Evolutionary conservation across 208 protist species (phyloP), one percentile per base, ranked within the genome.

Genomic region (Leishmania lainsoni): DNA sequence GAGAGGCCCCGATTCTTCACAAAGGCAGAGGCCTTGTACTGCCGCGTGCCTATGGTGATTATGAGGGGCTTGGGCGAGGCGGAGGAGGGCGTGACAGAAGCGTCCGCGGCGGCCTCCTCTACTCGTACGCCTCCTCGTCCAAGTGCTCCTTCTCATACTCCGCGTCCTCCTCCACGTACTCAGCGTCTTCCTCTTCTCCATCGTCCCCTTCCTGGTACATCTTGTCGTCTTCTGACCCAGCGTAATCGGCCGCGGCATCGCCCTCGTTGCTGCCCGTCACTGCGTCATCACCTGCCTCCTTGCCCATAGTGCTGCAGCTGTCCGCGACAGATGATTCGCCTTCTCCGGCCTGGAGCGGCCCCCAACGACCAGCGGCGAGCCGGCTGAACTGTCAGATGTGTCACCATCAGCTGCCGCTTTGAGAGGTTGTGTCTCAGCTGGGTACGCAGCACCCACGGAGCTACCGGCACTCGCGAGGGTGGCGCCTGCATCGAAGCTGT

Each of bases 1-100:
- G 70, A 82, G 29, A 95, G 84, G 8, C 89, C 93, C 29, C 76
- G 59, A 82, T 96, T 96, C n/a, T 85, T 86, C 58, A 96, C 78
- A 75, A 95, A 89, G 5, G 84, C 80, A 56, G 87, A 90, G 52
- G 65, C 8, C 39, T 87, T 78, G 86, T 94, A 96, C 56, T 78
- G 80, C 42, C 85, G 86, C 48, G 85, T 89, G 32, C 81, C 68
- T 61, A 95, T 63, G 0, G 81, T 83, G 79, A 91, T 88, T 20
- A 26, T 73, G n/a, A 59, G 56, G 6, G 72, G 48, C 70, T 61
- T 73, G 3, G 69, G 14, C 12, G 42, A 39, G 32, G 54, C 74
- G 22, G 72, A 56, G 9, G 49, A 39, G 52, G 81, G 54, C 22
- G 71, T 49, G n/a, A 68, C 52, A 70, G 79, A 49, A 17, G 68